A percentile compares a stretch with the other conserved stretches of the same genome.
phyloP scores from a whole-genome alignment of 306 rosid species.

The Boehmeria nivea region DNA sequence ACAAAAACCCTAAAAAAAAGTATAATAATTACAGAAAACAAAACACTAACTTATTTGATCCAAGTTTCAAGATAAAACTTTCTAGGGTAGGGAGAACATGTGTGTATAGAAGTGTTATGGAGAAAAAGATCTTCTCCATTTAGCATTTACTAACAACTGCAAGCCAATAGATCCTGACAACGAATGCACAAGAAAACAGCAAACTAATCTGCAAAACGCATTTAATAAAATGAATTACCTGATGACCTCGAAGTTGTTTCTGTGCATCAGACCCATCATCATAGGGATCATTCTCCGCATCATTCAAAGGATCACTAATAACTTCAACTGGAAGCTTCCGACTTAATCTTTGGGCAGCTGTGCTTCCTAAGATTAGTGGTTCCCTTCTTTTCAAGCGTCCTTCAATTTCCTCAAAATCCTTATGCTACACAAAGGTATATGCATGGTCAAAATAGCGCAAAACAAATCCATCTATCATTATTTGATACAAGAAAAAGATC shows the following conservation, averaged over 20 bases:
- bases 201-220: background rate
- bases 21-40: no score
- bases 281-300: constrained; percentile 64
- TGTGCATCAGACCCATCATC: constrained; percentile 77
- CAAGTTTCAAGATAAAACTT: no score
- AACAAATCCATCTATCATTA: background rate
- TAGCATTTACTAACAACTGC: background rate
- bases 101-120: background rate
- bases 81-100: no score
- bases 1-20: no score
- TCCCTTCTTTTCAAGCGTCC: constrained; percentile 76
- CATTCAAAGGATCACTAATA: constrained; percentile 70
- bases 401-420: constrained; percentile 96
- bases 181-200: background rate
- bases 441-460: constrained; percentile 2
- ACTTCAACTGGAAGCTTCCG: constrained; percentile 65
- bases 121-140: background rate
- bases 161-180: constrained; percentile 10
- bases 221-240: constrained; percentile 44
- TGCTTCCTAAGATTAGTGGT: constrained; percentile 70
- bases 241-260: constrained; percentile 69
- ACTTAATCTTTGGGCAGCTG: constrained; percentile 58
- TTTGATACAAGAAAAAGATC: background rate
- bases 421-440: constrained; percentile 54
- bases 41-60: no score